These are phyloP conservation scores for Eucalyptus guilfoylei DNA, from an alignment of 345 rosid genomes.

Conservation along the genomic window DNA sequence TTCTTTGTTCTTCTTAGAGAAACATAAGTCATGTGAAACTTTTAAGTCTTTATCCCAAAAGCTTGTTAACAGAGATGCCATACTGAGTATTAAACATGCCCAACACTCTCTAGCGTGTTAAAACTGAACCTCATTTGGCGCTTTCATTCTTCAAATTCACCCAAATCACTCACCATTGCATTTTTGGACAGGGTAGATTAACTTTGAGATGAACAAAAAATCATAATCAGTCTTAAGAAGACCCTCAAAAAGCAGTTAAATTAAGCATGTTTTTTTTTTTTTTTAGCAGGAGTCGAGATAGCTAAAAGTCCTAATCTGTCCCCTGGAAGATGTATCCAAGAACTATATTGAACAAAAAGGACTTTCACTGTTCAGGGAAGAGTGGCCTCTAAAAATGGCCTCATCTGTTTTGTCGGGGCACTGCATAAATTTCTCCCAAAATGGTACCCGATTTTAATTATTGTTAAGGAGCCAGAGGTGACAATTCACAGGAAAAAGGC, in stretches of 20 bases:
- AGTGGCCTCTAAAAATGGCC: background rate
- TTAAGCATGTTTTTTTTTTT: background rate
- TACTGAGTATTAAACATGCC: background rate
- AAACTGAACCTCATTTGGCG: too few species aligned
- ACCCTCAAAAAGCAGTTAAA: background rate
- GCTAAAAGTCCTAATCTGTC: background rate
- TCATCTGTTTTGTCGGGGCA: background rate
- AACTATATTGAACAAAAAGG: background rate
- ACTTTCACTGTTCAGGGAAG: background rate
- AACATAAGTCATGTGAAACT: background rate
- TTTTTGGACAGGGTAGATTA: too few species aligned
- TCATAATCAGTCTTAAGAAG: background rate
- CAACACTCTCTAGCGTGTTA: too few species aligned
- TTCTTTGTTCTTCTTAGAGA: background rate
- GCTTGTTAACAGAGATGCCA: background rate
- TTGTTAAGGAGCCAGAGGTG: background rate
- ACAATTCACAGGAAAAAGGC: background rate
- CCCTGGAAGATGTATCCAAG: background rate
- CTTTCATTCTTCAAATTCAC: too few species aligned
- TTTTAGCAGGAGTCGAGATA: background rate
- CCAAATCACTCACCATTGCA: too few species aligned
- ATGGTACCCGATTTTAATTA: background rate
- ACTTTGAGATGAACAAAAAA: background rate
- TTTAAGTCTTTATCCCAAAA: background rate
- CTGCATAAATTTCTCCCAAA: background rate